These are phyloP conservation scores for Triticum monococcum DNA, from an alignment of 176 grass and related monocot species.

Conservation along the genomic window DNA sequence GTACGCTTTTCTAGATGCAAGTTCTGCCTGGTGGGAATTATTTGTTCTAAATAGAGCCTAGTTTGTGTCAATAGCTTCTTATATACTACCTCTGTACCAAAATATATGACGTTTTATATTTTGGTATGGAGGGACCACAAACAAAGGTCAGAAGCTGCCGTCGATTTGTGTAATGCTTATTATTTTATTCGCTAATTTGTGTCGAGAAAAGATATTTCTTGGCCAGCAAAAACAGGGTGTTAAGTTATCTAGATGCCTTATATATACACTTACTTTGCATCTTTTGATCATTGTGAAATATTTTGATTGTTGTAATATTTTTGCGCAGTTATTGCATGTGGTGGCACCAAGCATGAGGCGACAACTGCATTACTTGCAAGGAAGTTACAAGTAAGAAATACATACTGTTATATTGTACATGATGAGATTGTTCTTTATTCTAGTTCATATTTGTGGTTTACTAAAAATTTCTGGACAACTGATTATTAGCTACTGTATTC, in stretches of 20 bases:
- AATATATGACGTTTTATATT: too few species aligned
- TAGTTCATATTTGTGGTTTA: background rate
- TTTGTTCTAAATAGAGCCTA: background rate
- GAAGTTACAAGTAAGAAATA: slow-evolving; percentile 30
- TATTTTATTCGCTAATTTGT: background rate
- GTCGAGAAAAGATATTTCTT: background rate
- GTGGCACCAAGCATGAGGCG: slow-evolving; percentile 40
- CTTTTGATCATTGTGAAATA: slow-evolving; percentile 2
- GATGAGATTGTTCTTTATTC: background rate
- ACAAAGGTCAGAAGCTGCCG: background rate
- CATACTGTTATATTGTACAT: background rate
- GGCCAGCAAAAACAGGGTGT: background rate
- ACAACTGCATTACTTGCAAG: slow-evolving; percentile 35
- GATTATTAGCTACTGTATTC: background rate
- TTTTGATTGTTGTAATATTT: background rate
- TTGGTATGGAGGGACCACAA: too few species aligned
- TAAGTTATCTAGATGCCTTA: background rate
- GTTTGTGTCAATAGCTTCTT: background rate
- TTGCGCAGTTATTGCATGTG: slow-evolving; percentile 41
- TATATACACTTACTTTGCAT: background rate
- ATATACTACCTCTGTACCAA: background rate
- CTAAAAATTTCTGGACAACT: background rate
- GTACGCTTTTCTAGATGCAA: background rate
- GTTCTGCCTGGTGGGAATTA: too few species aligned
- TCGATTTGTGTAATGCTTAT: background rate